Evolutionary conservation across 148 eudicot genomes (phyloP), one percentile per base, ranked within the genome.

Genomic region (Chenopodium berlandieri): DNA sequence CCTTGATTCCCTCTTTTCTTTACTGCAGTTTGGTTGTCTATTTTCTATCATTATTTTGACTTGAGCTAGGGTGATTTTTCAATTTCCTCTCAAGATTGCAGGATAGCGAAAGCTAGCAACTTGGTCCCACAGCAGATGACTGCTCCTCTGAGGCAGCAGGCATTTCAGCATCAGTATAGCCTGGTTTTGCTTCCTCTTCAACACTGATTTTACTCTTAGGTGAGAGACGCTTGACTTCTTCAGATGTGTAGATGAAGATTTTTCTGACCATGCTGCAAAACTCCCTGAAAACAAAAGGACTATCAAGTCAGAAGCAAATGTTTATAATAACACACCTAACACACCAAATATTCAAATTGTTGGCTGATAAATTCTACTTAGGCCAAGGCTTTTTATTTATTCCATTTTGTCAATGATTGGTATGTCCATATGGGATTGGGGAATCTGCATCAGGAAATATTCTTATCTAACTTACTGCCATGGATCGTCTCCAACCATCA

Each of bases 401-500:
- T 54, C 60, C 60, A 54, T 1, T 54, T 13, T 2, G 13, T 54
- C 14, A 54, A 12, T 54, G 16, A 54, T 54, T 48, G 52, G 60
- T 54, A 17, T 54, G 60, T 54, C 60, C 52, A 11, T 40, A 5
- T 48, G 52, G 50, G 50, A 47, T 48, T 9, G 13, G 52, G 52
- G 52, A 48, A 48, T 48, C 16, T 56, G 20, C 20, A 17, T 56
- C 62, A 13, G 62, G 62, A 56, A 19, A 58, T 20, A 25, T 40
- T 72, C 2, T 22, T 72, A 11, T 72, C 62, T 74, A 52, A 92
- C 98, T 92, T 89, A 95, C 99, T 88, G 88, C 99, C 99, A 95
- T 80, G 99, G 99, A 88, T 95, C 99, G 85, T 95, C 99, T 56
- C 99, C 99, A 64, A 95, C 99, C 95, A 95, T 90, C 99, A 95